These are phyloP conservation scores for Sarcomyxa edulis DNA, from an alignment of 768 basidiomycete genomes.

Conservation along the genomic window DNA sequence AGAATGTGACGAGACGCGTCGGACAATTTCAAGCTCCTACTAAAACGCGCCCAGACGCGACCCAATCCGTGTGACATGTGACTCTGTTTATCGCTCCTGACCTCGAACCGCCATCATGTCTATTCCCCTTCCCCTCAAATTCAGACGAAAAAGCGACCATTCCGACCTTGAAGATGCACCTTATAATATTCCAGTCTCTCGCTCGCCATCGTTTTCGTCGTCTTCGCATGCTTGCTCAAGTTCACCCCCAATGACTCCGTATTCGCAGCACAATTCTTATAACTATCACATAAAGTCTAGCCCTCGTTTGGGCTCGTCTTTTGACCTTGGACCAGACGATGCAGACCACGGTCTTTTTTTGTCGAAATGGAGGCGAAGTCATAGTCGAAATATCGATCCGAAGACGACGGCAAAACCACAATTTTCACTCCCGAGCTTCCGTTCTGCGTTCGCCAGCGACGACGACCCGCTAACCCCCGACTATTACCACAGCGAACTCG, in stretches of 20 bases:
- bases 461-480: conserved; percentile 25
- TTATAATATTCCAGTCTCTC: conserved; percentile 1
- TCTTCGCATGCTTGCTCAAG: conserved; percentile 33
- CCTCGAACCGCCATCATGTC: no score
- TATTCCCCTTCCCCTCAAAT: conserved; percentile 3
- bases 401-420: conserved; percentile 14
- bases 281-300: conserved; percentile 29
- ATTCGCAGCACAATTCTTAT: conserved; percentile 18
- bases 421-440: conserved; percentile 21
- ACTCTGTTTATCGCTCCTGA: no score
- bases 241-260: conserved; percentile 27
- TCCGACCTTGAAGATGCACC: conserved; percentile 2
- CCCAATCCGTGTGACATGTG: no score
- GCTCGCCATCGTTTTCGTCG: conserved; percentile 14
- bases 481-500: conserved; percentile 20
- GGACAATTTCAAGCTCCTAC: no score
- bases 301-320: conserved; percentile 24
- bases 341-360: conserved; percentile 21
- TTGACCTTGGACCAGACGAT: conserved; percentile 16
- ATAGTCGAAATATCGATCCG: conserved; percentile 6
- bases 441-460: conserved; percentile 20
- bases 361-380: conserved; percentile 17
- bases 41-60: no score
- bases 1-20: no score
- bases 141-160: conserved; percentile 14